These are phyloP conservation scores for Hyphopichia pseudoburtonii DNA, from an alignment of 1,139 yeast species.

Conservation along the genomic window DNA sequence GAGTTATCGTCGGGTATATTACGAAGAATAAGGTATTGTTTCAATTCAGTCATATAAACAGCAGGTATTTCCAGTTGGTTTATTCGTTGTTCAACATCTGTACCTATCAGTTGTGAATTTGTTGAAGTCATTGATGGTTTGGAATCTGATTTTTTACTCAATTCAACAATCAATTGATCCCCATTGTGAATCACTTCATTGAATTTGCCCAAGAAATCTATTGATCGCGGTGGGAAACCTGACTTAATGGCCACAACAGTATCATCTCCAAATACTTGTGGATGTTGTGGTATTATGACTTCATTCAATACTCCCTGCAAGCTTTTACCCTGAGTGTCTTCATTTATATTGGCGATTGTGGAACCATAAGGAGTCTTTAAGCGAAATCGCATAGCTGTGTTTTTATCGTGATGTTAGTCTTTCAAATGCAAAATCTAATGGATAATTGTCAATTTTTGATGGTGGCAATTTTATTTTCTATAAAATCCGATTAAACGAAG, in stretches of 20 bases:
- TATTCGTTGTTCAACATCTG: background rate
- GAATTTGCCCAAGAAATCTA: slow-evolving; percentile 32
- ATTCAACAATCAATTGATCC: slow-evolving; percentile 51
- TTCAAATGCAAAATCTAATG: too few species aligned
- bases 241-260: slow-evolving; percentile 30
- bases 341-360: slow-evolving; percentile 16
- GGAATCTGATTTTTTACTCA: slow-evolving; percentile 4
- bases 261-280: slow-evolving; percentile 14
- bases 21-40: slow-evolving; percentile 45
- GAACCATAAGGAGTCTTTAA: slow-evolving; percentile 16
- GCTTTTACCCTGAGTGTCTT: slow-evolving; percentile 3
- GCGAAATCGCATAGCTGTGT: too few species aligned
- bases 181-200: slow-evolving; percentile 47
- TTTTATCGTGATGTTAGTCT: too few species aligned
- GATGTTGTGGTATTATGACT: too few species aligned
- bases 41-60: slow-evolving; percentile 19
- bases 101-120: slow-evolving; percentile 2
- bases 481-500: too few species aligned
- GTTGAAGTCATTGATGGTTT: slow-evolving; percentile 2
- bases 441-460: too few species aligned
- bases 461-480: too few species aligned
- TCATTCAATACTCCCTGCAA: too few species aligned
- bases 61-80: slow-evolving; percentile 26
- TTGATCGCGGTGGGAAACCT: slow-evolving; percentile 63
- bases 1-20: slow-evolving; percentile 79